Evolutionary conservation across 2,329 filamentous ascomycete species (phyloP), one percentile per base, ranked within the genome.

Genomic region (Colletotrichum aenigma): DNA sequence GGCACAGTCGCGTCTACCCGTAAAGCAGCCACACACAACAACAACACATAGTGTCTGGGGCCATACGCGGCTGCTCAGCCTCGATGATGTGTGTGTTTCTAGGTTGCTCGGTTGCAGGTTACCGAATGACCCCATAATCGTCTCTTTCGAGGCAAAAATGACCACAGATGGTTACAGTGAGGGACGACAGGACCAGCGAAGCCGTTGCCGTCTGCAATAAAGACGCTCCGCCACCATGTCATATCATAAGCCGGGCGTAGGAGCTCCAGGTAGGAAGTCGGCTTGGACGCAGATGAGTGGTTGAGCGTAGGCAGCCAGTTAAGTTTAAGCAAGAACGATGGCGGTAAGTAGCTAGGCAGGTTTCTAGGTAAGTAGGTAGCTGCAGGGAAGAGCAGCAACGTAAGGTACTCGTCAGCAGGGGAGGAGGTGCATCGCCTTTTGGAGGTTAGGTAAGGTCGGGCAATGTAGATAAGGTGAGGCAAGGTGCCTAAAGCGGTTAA

Each of bases 211-310:
- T 74, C 65, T 74, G 74, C 70, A 74, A 69, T 65, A 60, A 26
- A 69, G 10, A 15, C 36, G 56, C 74, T 76, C 74, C 74, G 74
- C 74, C 74, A 76, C 74, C 38, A 34, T 28, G n/a, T 66, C 58
- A 38, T 56, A 73, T 65, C 70, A 76, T 38, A 58, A 69, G 58
- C 28, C 74, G 74, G 74, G 74, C 74, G 70, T 24, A 72, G 26
- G 58, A 28, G 8, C 34, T 56, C n/a, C 66, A 43, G 64, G 48
- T 58, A 52, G 67, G 36, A 66, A 70, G 67, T 71, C 65, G 21
- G 55, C 62, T 61, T 32, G 71, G 48, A 65, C 56, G 38, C 26
- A 74, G 34, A 24, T 74, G 66, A 52, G 26, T 70, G 66, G 66
- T 65, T 61, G 30, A 36, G 28, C 18, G 16, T 32, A 55, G 67